These are phyloP conservation scores for Fusarium buharicum DNA, from an alignment of 2,329 filamentous ascomycete species.

Conservation along the genomic window DNA sequence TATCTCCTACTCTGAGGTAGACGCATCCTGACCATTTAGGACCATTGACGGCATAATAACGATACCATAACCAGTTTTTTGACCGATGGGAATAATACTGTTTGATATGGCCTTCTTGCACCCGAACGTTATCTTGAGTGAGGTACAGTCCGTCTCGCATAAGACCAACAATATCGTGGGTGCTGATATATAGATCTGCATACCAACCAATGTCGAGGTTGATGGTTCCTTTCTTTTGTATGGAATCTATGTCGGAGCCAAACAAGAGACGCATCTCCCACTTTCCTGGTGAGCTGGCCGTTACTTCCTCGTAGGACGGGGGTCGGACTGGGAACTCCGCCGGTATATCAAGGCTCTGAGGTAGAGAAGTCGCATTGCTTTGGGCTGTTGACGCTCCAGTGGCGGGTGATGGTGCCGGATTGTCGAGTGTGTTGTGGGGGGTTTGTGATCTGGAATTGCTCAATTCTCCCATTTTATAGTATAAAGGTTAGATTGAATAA, in stretches of 20 bases:
- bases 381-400: too few relatives aligned
- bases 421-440: too few relatives aligned
- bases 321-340: too few relatives aligned
- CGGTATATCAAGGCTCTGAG: too few relatives aligned
- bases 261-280: background rate
- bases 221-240: background rate
- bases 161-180: background rate
- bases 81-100: background rate
- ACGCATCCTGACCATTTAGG: background rate
- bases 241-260: background rate
- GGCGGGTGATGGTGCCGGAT: too few relatives aligned
- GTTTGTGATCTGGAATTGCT: too few relatives aligned
- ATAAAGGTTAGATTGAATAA: too few relatives aligned
- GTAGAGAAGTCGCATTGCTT: too few relatives aligned
- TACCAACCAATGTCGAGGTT: conserved; percentile 12
- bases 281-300: too few relatives aligned
- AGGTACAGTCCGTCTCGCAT: conserved; percentile 1
- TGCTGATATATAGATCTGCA: background rate
- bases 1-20: background rate
- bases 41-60: background rate
- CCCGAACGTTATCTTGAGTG: background rate
- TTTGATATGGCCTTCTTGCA: background rate
- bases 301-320: too few relatives aligned
- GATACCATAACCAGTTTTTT: background rate
- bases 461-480: too few relatives aligned